A percentile compares a stretch with the other conserved stretches of the same genome.
These are phyloP conservation scores for Debaryomyces coudertii DNA, from an alignment of 1,139 yeast genomes.

Conservation along the genomic window DNA sequence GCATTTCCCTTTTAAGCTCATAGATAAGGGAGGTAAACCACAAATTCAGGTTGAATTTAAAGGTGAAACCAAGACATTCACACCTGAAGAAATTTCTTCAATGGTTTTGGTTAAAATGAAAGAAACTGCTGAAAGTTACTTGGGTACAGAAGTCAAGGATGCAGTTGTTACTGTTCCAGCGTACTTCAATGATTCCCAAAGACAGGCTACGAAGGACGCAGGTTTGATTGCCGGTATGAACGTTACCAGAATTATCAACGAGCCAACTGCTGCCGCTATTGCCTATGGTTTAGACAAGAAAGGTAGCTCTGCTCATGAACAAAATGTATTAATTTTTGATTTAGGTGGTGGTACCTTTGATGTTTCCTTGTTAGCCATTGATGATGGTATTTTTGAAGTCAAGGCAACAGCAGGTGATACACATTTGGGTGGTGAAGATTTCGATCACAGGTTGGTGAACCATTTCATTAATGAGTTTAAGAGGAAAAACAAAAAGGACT, in stretches of 20 bases:
- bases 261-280: conserved; percentile 67
- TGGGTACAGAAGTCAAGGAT: conserved; percentile 64
- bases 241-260: conserved; percentile 62
- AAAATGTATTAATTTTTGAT: conserved; percentile 89
- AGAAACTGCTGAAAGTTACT: conserved; percentile 66
- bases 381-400: conserved; percentile 95
- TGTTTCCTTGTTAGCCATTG: conserved; percentile 89
- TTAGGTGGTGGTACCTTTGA: conserved; percentile 99
- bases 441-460: conserved; percentile 40
- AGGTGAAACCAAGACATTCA: conserved; percentile 65
- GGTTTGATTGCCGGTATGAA: conserved; percentile 64
- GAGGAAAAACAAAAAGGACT: conserved; percentile 44
- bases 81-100: conserved; percentile 71
- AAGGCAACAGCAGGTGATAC: conserved; percentile 99
- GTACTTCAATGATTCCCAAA: conserved; percentile 63
- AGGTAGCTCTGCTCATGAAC: conserved; percentile 59
- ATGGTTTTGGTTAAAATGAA: conserved; percentile 68
- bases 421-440: conserved; percentile 93
- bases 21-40: conserved; percentile 62
- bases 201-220: conserved; percentile 67
- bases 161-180: conserved; percentile 79
- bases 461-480: conserved; percentile 42
- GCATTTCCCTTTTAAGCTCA: conserved; percentile 66
- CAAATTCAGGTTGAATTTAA: conserved; percentile 62
- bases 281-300: conserved; percentile 74